Conservation (phyloP, 2,329 filamentous ascomycete species). For the Colletotrichum viniferum region DNA sequence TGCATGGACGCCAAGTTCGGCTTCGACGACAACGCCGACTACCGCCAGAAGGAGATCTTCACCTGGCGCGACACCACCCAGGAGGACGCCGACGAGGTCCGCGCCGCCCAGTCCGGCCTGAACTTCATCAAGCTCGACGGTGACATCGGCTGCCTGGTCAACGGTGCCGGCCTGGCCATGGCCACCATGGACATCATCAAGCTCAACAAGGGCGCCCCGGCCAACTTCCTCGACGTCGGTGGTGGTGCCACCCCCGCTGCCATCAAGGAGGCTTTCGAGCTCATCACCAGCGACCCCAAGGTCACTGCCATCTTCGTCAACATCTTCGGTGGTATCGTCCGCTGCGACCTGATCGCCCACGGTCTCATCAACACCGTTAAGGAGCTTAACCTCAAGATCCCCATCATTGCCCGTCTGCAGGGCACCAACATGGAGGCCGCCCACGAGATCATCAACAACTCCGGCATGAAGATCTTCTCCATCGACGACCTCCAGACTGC, state of each 20-base stretch:
- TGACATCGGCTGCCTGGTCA: slow-evolving; percentile 98
- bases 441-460: slow-evolving; percentile 92
- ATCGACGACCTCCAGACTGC: slow-evolving; percentile 98
- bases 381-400: slow-evolving; percentile 93
- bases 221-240: slow-evolving; percentile 99
- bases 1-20: slow-evolving; percentile 99
- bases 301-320: slow-evolving; percentile 99
- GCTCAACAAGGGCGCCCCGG: slow-evolving; percentile 93
- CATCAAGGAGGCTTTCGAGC: slow-evolving; percentile 96
- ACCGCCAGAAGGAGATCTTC: slow-evolving; percentile 97
- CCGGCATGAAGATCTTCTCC: slow-evolving; percentile 98
- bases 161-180: slow-evolving; percentile 99
- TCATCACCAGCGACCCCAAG: slow-evolving; percentile 98
- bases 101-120: slow-evolving; percentile 86
- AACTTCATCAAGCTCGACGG: slow-evolving; percentile 99
- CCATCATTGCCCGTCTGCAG: slow-evolving; percentile 95
- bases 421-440: slow-evolving; percentile 98
- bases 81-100: slow-evolving; percentile 97
- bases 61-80: slow-evolving; percentile 91
- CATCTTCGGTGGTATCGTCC: slow-evolving; percentile 99
- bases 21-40: slow-evolving; percentile 99
- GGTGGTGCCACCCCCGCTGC: slow-evolving; percentile 96
- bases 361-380: slow-evolving; percentile 95
- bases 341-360: slow-evolving; percentile 96
- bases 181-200: slow-evolving; percentile 99